Evolutionary conservation across 2,329 filamentous ascomycete species (phyloP).

Genomic region (Talaromyces islandicus): DNA sequence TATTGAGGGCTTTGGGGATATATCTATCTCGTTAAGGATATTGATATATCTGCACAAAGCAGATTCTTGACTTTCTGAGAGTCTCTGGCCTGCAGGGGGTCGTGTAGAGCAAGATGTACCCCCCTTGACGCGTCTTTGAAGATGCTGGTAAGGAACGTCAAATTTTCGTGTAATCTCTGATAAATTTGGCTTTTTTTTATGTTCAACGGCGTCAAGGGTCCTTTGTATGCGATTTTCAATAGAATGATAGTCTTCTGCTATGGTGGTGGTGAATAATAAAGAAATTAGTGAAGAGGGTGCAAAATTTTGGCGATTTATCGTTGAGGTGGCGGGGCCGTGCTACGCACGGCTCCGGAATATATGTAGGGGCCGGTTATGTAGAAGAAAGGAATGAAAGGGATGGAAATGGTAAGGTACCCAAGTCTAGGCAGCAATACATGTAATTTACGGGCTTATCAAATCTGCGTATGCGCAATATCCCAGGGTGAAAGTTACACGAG

Average conservation of each 20-base stretch:
- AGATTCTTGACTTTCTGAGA: background rate
- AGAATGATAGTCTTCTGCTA: background rate
- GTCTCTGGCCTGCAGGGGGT: background rate
- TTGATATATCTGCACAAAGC: background rate
- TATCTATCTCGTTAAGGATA: background rate
- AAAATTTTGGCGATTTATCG: background rate
- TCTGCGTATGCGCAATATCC: background rate
- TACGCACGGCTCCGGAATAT: no score
- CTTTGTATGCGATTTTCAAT: background rate
- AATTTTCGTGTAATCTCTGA: no score
- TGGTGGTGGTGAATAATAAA: no score
- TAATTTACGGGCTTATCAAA: background rate
- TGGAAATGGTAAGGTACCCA: no score
- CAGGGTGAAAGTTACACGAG: background rate
- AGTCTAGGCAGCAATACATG: conserved; percentile 1
- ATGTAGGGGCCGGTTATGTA: no score
- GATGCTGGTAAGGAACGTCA: no score
- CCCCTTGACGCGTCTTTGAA: no score
- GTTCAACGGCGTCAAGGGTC: background rate
- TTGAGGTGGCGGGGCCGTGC: no score
- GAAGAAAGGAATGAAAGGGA: no score
- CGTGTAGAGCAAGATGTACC: background rate
- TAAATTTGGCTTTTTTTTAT: no score
- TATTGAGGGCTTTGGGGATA: background rate
- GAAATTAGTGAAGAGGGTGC: no score